Evolutionary conservation across 129 eudicot species (phyloP), one percentile per base, ranked within the genome.

Genomic region (Artemisia argyi): DNA sequence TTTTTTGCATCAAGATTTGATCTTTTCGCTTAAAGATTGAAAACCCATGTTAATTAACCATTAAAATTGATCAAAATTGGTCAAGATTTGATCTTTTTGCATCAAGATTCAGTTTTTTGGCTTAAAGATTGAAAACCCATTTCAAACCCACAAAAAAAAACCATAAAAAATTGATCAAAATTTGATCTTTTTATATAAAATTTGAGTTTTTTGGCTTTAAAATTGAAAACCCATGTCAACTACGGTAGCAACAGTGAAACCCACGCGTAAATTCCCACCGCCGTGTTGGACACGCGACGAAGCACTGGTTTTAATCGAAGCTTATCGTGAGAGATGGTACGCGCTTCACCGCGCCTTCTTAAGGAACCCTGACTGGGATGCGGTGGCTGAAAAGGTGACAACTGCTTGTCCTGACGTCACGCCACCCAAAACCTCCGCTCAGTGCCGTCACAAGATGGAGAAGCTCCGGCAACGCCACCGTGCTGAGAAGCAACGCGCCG

Each of bases 361-460:
- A 55, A 85, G 95, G 18, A 88, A 95, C 65, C 90, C 95, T 24
- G 96, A 92, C 73, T 92, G 98, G 98, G 95, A 92, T 50, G 83
- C 96, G 4, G 96, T 93, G n/a, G 96, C 98, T 3, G 87, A 75
- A 17, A 73, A 88, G 63, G 89, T 94, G 12, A 74, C 81, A 0
- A 55, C 60, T 28, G 75, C 82, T 62, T 94, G 90, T 75, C 90
- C 97, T 1, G 91, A 74, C 6, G 90, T 84, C 30, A 72, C 86
- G 5, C 95, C 85, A 50, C 80, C 97, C 1, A 94, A 94, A 81
- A 94, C 98, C 69, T 85, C 98, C 67, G 97, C 96, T 13, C 98
- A 94, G 95, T 94, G 98, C 85, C 98, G 98, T 65, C 97, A 94
- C 89, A 94, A 94, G 86, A 94, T 94, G 97, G 98, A 89, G 85